Evolutionary conservation across 2,329 filamentous ascomycete genomes (phyloP).

Genomic region (Phialophora expanda): DNA sequence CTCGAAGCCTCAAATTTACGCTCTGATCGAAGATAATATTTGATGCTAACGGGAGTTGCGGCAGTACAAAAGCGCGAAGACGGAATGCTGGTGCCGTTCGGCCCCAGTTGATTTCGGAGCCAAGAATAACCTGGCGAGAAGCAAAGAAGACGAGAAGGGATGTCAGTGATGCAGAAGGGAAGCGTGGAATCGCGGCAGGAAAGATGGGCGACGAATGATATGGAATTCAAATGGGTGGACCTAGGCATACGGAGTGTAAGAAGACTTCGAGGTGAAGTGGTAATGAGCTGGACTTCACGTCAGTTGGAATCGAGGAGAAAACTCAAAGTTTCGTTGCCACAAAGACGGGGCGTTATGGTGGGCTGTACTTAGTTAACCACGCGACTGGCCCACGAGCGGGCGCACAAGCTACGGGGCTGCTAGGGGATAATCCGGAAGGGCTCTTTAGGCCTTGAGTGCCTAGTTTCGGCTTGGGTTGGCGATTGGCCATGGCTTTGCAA

Average conservation of each 20-base stretch:
- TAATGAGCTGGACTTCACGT: conserved; percentile 3
- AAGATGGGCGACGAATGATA: not conserved
- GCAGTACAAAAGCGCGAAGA: not conserved
- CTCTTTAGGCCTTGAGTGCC: not conserved
- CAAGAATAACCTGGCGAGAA: conserved; percentile 2
- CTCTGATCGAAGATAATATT: not conserved
- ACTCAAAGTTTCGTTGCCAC: conserved; percentile 4
- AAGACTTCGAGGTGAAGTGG: not conserved
- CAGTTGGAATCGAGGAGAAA: conserved; percentile 3
- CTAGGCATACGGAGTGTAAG: not conserved
- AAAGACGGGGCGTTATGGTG: not conserved
- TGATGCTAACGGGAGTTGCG: not conserved
- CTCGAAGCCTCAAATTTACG: not conserved
- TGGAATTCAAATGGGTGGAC: not conserved
- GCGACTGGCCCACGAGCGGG: not conserved
- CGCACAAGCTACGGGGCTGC: not conserved
- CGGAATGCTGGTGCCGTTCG: not conserved
- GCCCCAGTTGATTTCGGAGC: not conserved
- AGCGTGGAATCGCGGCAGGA: not conserved
- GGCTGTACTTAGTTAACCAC: not conserved
- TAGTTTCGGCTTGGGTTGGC: not conserved
- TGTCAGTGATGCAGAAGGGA: not conserved
- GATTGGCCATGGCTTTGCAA: not conserved
- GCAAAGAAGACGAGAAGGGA: conserved; percentile 1
- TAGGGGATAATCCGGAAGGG: conserved; percentile 1